These are phyloP conservation scores for Senna siamea DNA, from an alignment of 306 rosid genomes.

Conservation along the genomic window DNA sequence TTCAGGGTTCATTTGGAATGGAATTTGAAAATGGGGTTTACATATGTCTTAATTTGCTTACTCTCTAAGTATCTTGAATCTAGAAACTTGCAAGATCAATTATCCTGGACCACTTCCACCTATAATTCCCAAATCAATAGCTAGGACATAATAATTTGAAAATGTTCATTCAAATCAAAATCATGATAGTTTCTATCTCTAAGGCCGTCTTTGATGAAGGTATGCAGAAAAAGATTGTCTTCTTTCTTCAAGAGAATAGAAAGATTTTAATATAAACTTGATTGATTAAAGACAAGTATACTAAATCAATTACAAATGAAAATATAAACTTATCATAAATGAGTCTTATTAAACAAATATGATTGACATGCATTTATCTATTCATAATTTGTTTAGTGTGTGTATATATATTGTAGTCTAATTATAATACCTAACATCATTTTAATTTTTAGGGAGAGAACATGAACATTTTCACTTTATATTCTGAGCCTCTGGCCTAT, in stretches of 20 bases:
- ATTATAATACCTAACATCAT: too few relatives aligned
- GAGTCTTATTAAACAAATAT: too few relatives aligned
- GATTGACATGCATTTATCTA: not conserved
- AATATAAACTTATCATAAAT: too few relatives aligned
- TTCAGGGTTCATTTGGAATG: conserved; percentile 46
- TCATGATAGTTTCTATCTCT: not conserved
- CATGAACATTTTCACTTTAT: not conserved
- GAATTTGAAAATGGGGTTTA: conserved; percentile 49
- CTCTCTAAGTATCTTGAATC: conserved; percentile 44
- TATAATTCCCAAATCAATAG: conserved; percentile 31
- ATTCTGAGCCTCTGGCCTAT: not conserved
- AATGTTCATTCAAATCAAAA: conserved; percentile 9
- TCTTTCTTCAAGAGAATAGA: not conserved
- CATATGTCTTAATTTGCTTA: conserved; percentile 36
- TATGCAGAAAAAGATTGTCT: not conserved
- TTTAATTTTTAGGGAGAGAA: not conserved
- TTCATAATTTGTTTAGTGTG: not conserved
- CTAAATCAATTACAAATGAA: too few relatives aligned
- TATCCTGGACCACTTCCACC: conserved; percentile 34
- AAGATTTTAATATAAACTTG: not conserved
- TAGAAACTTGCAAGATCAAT: conserved; percentile 26
- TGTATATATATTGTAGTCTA: too few relatives aligned
- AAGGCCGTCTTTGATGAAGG: not conserved
- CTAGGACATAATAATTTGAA: not conserved
- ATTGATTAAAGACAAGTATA: too few relatives aligned